These are phyloP conservation scores for Pichia paraexigua DNA, from an alignment of 805 yeast genomes.

Conservation along the genomic window DNA sequence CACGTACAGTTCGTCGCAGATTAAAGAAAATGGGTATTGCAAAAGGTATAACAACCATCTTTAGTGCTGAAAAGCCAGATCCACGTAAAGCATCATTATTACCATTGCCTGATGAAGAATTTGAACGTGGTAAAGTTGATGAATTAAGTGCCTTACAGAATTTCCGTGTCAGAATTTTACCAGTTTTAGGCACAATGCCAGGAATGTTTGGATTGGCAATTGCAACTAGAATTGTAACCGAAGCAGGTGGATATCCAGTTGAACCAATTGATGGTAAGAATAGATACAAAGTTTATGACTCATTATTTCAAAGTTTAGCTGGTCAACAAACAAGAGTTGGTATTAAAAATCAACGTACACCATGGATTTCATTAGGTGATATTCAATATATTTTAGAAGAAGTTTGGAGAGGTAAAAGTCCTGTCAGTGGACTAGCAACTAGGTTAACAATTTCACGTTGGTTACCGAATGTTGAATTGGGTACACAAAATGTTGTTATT, in stretches of 20 bases:
- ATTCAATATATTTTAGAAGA: conserved; percentile 83
- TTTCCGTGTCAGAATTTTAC: conserved; percentile 89
- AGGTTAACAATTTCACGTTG: conserved; percentile 76
- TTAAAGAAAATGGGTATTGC: conserved; percentile 72
- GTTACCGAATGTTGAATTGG: conserved; percentile 61
- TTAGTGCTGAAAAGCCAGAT: conserved; percentile 94
- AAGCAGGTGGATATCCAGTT: conserved; percentile 79
- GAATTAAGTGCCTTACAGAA: conserved; percentile 81
- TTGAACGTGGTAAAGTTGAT: conserved; percentile 73
- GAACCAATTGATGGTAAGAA: conserved; percentile 90
- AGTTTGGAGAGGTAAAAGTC: conserved; percentile 86
- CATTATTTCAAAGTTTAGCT: conserved; percentile 71
- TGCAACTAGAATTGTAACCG: conserved; percentile 74
- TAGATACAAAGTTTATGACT: conserved; percentile 78
- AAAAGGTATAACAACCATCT: conserved; percentile 76
- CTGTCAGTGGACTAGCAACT: conserved; percentile 74
- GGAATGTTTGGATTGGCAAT: conserved; percentile 90
- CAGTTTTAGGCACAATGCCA: conserved; percentile 96
- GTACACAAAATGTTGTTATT: conserved; percentile 73
- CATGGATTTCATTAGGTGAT: conserved; percentile 55
- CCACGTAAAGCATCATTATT: conserved; percentile 83
- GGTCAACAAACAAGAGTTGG: conserved; percentile 83
- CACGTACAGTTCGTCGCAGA: conserved; percentile 78
- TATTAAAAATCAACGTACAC: conserved; percentile 64
- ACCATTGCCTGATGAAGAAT: conserved; percentile 78